Percentiles rank a stretch among this genome's conserved stretches.
Evolutionary conservation across 345 rosid species (phyloP).

Genomic region (Schrenkiella parvula): DNA sequence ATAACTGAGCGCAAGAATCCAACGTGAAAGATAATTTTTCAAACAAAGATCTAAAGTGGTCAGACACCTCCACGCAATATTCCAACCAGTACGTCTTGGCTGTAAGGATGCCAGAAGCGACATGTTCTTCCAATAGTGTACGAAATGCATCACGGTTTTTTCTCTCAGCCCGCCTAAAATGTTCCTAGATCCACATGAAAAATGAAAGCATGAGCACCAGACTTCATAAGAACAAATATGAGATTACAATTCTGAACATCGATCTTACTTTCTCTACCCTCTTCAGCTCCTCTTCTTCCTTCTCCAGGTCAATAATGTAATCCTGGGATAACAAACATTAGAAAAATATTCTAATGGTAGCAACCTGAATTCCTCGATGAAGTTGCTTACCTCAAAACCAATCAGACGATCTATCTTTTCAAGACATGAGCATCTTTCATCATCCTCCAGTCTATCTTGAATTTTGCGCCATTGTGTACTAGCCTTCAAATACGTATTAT

Average conservation of each 20-base stretch:
- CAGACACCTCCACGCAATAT: constrained; percentile 73
- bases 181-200: constrained; percentile 56
- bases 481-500: constrained; percentile 44
- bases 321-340: constrained; percentile 53
- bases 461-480: constrained; percentile 89
- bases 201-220: constrained; percentile 9
- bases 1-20: constrained; percentile 4
- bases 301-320: constrained; percentile 80
- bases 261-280: constrained; percentile 74
- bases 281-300: constrained; percentile 87
- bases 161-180: constrained; percentile 76
- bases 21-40: neutral
- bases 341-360: constrained; percentile 4
- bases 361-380: neutral
- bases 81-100: constrained; percentile 88
- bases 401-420: constrained; percentile 89
- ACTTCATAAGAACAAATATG: neutral
- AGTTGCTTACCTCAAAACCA: constrained; percentile 55
- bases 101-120: constrained; percentile 64
- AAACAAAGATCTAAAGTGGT: constrained; percentile 13
- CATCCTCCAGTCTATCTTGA: constrained; percentile 88
- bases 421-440: constrained; percentile 80
- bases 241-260: constrained; percentile 3
- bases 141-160: constrained; percentile 90
- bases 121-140: constrained; percentile 74